Conservation (phyloP, 2,329 filamentous ascomycete genomes). For the Ceratocystis diversiconidia region DNA sequence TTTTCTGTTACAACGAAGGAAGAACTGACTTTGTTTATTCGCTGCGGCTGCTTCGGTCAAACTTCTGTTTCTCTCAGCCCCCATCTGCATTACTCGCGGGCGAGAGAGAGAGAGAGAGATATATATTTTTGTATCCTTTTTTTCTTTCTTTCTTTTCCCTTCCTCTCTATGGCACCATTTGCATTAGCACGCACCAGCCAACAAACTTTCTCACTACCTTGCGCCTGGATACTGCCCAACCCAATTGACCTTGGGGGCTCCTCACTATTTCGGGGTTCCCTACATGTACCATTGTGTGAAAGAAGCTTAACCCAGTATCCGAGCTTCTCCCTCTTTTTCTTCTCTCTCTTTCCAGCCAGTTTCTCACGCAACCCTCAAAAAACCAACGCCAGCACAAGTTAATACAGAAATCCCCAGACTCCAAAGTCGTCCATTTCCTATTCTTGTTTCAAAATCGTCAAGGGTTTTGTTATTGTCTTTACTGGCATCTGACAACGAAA, state of each 20-base stretch:
- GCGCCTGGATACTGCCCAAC: neutral
- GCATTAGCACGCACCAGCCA: neutral
- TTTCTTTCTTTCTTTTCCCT: neutral
- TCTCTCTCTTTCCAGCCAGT: constrained; percentile 3
- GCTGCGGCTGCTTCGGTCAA: neutral
- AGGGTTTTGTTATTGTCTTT: neutral
- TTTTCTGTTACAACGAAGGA: neutral
- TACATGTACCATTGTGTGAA: neutral
- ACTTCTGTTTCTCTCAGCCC: constrained; percentile 1
- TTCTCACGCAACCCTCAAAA: neutral
- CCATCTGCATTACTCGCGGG: neutral
- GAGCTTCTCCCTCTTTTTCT: constrained; percentile 3
- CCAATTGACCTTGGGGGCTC: neutral
- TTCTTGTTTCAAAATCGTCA: neutral
- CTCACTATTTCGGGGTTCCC: neutral
- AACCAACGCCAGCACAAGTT: neutral
- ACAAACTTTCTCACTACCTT: neutral
- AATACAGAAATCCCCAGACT: neutral
- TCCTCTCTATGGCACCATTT: neutral
- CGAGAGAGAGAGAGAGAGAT: neutral
- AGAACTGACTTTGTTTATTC: neutral
- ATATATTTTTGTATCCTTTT: neutral
- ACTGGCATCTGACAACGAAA: neutral
- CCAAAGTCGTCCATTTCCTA: neutral
- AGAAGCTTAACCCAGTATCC: constrained; percentile 6